Percentiles rank a stretch among this genome's conserved stretches.
These are phyloP conservation scores for Suhomyces atakaporum DNA, from an alignment of 1,139 yeast species.

Conservation along the genomic window DNA sequence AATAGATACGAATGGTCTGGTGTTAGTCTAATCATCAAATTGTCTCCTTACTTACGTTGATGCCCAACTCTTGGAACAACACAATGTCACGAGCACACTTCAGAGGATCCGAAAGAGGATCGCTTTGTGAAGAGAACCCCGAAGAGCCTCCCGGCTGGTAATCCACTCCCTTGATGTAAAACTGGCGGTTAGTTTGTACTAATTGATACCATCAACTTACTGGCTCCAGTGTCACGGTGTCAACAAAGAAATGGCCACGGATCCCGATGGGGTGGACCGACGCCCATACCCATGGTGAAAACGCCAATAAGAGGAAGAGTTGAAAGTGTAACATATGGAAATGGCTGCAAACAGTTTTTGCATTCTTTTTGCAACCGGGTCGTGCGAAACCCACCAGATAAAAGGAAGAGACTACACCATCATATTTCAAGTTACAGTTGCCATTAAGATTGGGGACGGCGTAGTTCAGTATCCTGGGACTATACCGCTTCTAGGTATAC, in stretches of 20 bases:
- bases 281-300: conserved; percentile 15
- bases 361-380: no score
- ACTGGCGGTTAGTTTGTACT: conserved; percentile 39
- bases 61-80: conserved; percentile 72
- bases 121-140: conserved; percentile 51
- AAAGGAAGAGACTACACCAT: no score
- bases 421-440: no score
- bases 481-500: no score
- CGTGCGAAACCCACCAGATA: no score
- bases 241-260: conserved; percentile 70
- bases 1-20: conserved; percentile 79
- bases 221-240: conserved; percentile 74
- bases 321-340: no score
- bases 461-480: no score
- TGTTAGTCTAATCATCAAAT: no score
- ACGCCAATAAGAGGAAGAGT: neutral
- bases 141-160: conserved; percentile 93
- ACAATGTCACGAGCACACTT: conserved; percentile 74
- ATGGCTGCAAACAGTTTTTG: no score
- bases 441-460: no score
- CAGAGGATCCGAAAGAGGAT: conserved; percentile 73
- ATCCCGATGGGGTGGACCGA: conserved; percentile 61
- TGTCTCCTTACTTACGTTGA: conserved; percentile 62
- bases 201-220: no score
- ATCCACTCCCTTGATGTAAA: conserved; percentile 76